Conservation (phyloP, 2,329 filamentous ascomycete species). For the Talaromyces atroroseus region DNA sequence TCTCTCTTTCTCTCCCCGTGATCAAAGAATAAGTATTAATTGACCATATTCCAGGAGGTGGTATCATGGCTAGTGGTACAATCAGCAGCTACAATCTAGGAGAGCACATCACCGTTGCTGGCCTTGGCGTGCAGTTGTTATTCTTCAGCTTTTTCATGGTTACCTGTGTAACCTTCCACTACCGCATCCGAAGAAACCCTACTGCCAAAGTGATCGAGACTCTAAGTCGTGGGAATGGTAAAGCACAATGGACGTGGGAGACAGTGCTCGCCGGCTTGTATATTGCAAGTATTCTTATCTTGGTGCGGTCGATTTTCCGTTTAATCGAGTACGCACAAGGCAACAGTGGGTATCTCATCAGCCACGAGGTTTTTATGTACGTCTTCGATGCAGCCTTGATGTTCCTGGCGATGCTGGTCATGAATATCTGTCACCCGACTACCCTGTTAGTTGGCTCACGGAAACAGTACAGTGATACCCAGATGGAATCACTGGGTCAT, state of each 20-base stretch:
- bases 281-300: slow-evolving; percentile 16
- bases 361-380: slow-evolving; percentile 19
- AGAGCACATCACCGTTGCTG: slow-evolving; percentile 24
- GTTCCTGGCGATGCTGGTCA: slow-evolving; percentile 5
- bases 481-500: too few species aligned
- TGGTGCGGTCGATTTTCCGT: slow-evolving; percentile 19
- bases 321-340: slow-evolving; percentile 19
- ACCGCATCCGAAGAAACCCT: slow-evolving; percentile 24
- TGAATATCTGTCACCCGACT: slow-evolving; percentile 8
- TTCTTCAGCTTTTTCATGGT: slow-evolving; percentile 27
- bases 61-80: neutral
- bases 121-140: slow-evolving; percentile 26
- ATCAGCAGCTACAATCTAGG: slow-evolving; percentile 6
- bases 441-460: too few species aligned
- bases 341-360: slow-evolving; percentile 16
- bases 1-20: too few species aligned
- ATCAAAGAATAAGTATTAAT: slow-evolving; percentile 15
- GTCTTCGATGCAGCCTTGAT: slow-evolving; percentile 20
- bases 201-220: slow-evolving; percentile 13
- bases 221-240: slow-evolving; percentile 19
- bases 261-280: slow-evolving; percentile 28
- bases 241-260: slow-evolving; percentile 25
- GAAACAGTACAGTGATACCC: too few species aligned
- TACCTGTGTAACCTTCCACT: slow-evolving; percentile 21
- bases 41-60: neutral